Evolutionary conservation across 805 yeast species (phyloP).

Genomic region (Candida odintsovae): DNA sequence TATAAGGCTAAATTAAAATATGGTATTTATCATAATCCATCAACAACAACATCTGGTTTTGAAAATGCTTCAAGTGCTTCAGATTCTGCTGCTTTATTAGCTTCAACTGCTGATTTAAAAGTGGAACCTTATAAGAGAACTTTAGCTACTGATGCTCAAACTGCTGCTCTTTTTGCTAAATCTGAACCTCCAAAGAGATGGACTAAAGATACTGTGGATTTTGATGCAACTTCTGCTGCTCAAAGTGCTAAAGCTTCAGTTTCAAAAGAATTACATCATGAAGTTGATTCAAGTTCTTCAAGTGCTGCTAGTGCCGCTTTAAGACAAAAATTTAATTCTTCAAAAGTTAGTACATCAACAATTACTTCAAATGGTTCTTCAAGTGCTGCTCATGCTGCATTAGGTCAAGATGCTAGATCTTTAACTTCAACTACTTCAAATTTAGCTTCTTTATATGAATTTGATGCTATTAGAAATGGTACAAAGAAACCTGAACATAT

Average conservation of each 20-base stretch:
- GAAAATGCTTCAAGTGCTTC: slow-evolving; percentile 50
- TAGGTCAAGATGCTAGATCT: slow-evolving; percentile 32
- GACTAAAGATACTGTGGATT: slow-evolving; percentile 46
- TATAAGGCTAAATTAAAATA: slow-evolving; percentile 69
- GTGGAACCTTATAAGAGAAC: slow-evolving; percentile 61
- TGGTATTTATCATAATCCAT: slow-evolving; percentile 54
- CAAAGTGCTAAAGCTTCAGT: slow-evolving; percentile 18
- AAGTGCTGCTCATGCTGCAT: slow-evolving; percentile 19
- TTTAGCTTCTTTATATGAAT: slow-evolving; percentile 35
- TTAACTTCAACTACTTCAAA: slow-evolving; percentile 31
- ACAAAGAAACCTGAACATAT: slow-evolving; percentile 28
- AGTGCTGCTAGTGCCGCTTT: slow-evolving; percentile 3
- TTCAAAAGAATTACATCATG: background rate
- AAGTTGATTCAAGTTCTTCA: slow-evolving; percentile 5
- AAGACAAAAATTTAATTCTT: background rate
- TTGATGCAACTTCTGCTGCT: slow-evolving; percentile 42
- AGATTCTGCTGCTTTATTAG: slow-evolving; percentile 73
- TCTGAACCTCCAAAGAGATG: slow-evolving; percentile 43
- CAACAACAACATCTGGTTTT: slow-evolving; percentile 49
- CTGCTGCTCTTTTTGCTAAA: slow-evolving; percentile 51
- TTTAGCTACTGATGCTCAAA: slow-evolving; percentile 57
- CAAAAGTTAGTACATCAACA: background rate
- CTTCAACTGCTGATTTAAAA: slow-evolving; percentile 58
- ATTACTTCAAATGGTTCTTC: slow-evolving; percentile 3
- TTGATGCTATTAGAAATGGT: slow-evolving; percentile 38